phyloP scores from a whole-genome alignment of 768 basidiomycete genomes.

The Lentinula detonsa region DNA sequence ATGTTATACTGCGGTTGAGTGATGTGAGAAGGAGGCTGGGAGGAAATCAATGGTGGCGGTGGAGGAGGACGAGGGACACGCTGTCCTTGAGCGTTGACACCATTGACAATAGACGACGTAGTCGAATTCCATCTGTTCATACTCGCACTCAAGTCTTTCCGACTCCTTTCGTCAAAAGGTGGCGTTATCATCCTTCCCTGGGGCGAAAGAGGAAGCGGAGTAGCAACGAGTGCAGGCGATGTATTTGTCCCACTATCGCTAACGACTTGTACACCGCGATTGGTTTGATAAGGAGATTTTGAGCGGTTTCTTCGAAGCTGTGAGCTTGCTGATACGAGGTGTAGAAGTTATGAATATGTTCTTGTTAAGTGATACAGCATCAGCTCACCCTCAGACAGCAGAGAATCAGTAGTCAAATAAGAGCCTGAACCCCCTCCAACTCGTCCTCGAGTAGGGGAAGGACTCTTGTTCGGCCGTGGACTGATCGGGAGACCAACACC shows the following conservation, averaged over 20 bases:
- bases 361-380: not conserved
- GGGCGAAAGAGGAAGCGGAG: not conserved
- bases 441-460: not conserved
- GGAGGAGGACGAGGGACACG: not conserved
- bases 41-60: not conserved
- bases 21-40: not conserved
- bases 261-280: not conserved
- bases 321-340: not conserved
- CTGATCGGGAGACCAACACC: not conserved
- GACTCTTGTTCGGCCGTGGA: not conserved
- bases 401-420: not conserved
- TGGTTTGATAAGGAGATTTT: not conserved
- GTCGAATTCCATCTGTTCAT: conserved; percentile 2
- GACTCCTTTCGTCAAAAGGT: not conserved
- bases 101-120: not conserved
- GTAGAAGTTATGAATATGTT: not conserved
- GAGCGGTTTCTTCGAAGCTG: not conserved
- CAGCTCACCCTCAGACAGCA: not conserved
- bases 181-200: not conserved
- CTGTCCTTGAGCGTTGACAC: conserved; percentile 1
- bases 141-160: not conserved
- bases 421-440: not conserved
- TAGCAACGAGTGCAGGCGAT: not conserved
- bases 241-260: not conserved
- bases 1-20: not conserved